Base-by-base conservation (phyloP, 257 asterid genomes). In the Fraxinus pennsylvanica region DNA sequence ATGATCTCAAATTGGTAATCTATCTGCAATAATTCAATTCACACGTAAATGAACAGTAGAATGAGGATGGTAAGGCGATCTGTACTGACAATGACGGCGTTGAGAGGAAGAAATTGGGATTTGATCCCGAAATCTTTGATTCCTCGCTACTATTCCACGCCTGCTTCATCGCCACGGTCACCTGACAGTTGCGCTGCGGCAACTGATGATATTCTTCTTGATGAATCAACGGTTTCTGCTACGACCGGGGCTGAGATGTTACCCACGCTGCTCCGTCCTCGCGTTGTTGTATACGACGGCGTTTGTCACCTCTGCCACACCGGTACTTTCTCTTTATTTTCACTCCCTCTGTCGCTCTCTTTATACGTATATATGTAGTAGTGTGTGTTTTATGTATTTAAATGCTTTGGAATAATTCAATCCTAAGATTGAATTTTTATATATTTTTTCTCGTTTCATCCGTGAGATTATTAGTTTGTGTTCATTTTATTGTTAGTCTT, bases 261-360 rank as follows among this genome's bases (percentile, higher is more conserved):
- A 14, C 96, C 91, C 0, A 57, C 75, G 43, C 79, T 84, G 67
- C 94, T 95, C 17, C 95, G 83, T 81, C 97, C 92, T 9, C 88
- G 99, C 45, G 98, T 92, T 13, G 88, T 95, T 75, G 85, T 95
- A 2, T 91, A 92, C 88, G 97, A 95, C 85, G 98, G 96, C 82
- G 96, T 95, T 80, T 95, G 98, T 80, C 96, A 91, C 77, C 94
- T 93, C 39, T 91, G 97, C 82, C 98, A 93, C 85, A 61, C 74
- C 33, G 97, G 99, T 94, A 35, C 22, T n/a, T 22, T 71, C 39
- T 38, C 39, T 38, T 33, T 30, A 36, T 36, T 36, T 0, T 19
- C 22, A 39, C 30, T 66, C 19, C 2, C 10, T 39, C 14, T 41
- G 14, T 41, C 47, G 12, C 47, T 8, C 45, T 39, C 12, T 7